Conservation (phyloP, 768 basidiomycete species). For the Lactarius vividus region DNA sequence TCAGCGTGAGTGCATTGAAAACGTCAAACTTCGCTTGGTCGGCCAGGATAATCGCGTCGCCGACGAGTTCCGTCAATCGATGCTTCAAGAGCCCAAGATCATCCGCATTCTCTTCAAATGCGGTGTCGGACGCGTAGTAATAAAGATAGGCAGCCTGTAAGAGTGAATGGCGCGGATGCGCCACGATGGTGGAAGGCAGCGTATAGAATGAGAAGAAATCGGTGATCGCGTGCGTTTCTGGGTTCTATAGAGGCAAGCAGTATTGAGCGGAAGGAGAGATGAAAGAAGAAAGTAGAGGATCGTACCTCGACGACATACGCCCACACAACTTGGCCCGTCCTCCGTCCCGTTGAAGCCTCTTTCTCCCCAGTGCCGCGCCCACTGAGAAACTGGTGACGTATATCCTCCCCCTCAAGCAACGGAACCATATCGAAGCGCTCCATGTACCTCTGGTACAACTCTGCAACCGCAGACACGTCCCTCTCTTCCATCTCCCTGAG, state of each 20-base stretch:
- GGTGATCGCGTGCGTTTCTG: conserved; percentile 76
- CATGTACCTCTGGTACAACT: conserved; percentile 77
- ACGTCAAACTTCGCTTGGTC: conserved; percentile 90
- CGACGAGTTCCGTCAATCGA: conserved; percentile 67
- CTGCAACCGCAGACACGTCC: conserved; percentile 69
- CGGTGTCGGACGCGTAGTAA: conserved; percentile 87
- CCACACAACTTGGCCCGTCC: conserved; percentile 89
- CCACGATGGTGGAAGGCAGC: conserved; percentile 90
- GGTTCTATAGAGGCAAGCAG: conserved; percentile 59
- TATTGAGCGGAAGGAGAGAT: conserved; percentile 7
- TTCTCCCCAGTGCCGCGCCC: conserved; percentile 64
- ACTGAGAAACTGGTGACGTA: conserved; percentile 83
- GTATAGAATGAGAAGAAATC: conserved; percentile 98
- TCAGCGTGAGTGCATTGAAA: conserved; percentile 90
- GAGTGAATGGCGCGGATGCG: conserved; percentile 60
- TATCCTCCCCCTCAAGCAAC: conserved; percentile 70
- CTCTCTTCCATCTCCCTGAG: conserved; percentile 85
- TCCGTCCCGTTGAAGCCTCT: conserved; percentile 47
- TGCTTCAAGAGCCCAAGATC: conserved; percentile 61
- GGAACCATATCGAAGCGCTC: conserved; percentile 82
- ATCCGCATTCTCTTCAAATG: conserved; percentile 60
- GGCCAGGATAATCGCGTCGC: conserved; percentile 80
- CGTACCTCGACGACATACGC: conserved; percentile 91
- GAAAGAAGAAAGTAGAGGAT: conserved; percentile 33
- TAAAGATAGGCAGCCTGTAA: conserved; percentile 94